These are phyloP conservation scores for Angophora floribunda DNA, from an alignment of 345 rosid species.

Conservation along the genomic window DNA sequence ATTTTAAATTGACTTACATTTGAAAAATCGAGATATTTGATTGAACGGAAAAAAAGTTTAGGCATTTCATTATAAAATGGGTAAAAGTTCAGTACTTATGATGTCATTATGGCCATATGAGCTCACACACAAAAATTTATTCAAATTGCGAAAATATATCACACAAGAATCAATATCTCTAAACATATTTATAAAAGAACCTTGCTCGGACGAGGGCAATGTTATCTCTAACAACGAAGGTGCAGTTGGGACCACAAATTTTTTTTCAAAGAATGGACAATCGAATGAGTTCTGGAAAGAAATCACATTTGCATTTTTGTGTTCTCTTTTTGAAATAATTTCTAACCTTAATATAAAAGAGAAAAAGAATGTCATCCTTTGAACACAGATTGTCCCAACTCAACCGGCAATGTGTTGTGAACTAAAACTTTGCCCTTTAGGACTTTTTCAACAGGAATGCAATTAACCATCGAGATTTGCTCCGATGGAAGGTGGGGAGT, in stretches of 20 bases:
- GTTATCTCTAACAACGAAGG: not conserved
- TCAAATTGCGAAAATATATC: not conserved
- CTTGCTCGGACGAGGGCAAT: not conserved
- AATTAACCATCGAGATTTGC: not conserved
- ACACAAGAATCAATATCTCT: not conserved
- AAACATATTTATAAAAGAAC: not conserved
- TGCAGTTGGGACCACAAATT: not conserved
- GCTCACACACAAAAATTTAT: not conserved
- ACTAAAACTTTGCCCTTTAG: not conserved
- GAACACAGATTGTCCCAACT: not conserved
- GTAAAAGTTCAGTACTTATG: not conserved
- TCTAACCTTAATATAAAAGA: not conserved
- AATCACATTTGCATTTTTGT: not conserved
- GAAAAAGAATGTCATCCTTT: not conserved
- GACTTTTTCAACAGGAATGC: not conserved
- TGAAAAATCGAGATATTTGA: not conserved
- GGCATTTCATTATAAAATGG: not conserved
- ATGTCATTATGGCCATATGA: not conserved
- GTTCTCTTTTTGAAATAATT: not conserved
- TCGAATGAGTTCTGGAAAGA: not conserved
- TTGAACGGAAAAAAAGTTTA: not conserved
- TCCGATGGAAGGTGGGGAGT: too few species aligned
- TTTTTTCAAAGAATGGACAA: not conserved
- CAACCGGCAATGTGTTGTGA: not conserved
- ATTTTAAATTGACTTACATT: not conserved